phyloP scores from a whole-genome alignment of 768 basidiomycete genomes.

The Coprinopsis cinerea region DNA sequence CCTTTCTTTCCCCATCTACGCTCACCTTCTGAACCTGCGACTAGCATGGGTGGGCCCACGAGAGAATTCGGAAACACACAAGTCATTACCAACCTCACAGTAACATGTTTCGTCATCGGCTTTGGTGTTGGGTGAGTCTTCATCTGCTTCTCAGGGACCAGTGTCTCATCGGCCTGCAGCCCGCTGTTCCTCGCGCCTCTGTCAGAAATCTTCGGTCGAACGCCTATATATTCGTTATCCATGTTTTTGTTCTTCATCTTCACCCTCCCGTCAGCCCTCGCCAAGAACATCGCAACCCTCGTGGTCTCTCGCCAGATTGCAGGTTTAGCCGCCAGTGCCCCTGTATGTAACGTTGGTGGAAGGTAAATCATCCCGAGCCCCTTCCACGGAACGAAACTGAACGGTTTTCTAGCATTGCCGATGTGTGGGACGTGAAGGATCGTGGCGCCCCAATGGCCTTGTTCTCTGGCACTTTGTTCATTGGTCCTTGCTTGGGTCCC shows the following conservation, averaged over 20 bases:
- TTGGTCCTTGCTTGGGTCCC: conserved; percentile 44
- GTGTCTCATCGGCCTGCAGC: conserved; percentile 16
- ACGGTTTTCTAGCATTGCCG: conserved; percentile 25
- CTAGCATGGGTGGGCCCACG: conserved; percentile 28
- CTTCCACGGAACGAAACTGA: neutral
- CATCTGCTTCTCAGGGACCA: conserved; percentile 13
- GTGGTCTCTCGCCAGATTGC: conserved; percentile 40
- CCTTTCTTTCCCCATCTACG: neutral
- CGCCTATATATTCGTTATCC: conserved; percentile 30
- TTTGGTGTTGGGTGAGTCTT: conserved; percentile 32
- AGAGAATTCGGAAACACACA: conserved; percentile 26
- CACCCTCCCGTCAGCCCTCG: conserved; percentile 40
- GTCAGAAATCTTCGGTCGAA: conserved; percentile 33
- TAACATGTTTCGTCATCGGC: conserved; percentile 38
- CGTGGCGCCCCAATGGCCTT: conserved; percentile 43
- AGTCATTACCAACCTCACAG: conserved; percentile 35
- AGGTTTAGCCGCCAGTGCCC: conserved; percentile 37
- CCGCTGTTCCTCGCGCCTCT: conserved; percentile 37
- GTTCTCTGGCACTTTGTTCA: conserved; percentile 43
- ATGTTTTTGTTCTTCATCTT: conserved; percentile 40
- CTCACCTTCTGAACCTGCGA: neutral
- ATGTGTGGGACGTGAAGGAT: conserved; percentile 36
- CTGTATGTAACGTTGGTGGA: conserved; percentile 41
- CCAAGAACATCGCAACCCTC: conserved; percentile 37
- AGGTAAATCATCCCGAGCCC: conserved; percentile 17